These are phyloP conservation scores for Botrytis galanthina DNA, from an alignment of 2,329 filamentous ascomycete genomes.

Conservation along the genomic window DNA sequence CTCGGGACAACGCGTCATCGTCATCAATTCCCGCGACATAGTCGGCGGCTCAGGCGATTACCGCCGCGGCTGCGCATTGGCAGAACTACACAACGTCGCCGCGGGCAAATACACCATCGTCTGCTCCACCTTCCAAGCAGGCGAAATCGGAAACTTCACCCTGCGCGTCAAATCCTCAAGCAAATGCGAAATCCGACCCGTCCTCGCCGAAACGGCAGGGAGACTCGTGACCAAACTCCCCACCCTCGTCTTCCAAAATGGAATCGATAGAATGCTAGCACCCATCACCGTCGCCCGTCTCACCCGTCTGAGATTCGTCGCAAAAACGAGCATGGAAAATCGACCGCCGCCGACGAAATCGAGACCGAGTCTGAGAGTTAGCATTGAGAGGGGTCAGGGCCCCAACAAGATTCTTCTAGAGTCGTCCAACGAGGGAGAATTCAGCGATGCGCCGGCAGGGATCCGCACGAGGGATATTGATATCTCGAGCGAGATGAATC, in stretches of 20 bases:
- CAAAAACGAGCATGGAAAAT: constrained; percentile 32
- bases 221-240: constrained; percentile 61
- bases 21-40: constrained; percentile 72
- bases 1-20: constrained; percentile 66
- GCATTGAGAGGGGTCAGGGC: constrained; percentile 69
- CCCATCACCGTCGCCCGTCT: constrained; percentile 32
- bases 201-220: constrained; percentile 74
- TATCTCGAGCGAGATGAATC: constrained; percentile 61
- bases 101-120: constrained; percentile 81
- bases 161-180: constrained; percentile 69
- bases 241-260: constrained; percentile 49
- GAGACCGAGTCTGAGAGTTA: constrained; percentile 61
- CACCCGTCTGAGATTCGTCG: constrained; percentile 31
- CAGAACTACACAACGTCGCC: constrained; percentile 58
- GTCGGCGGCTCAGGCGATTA: constrained; percentile 86
- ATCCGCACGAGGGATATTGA: constrained; percentile 74
- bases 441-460: constrained; percentile 63
- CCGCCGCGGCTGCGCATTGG: constrained; percentile 72
- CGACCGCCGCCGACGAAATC: constrained; percentile 21
- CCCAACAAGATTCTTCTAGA: constrained; percentile 64
- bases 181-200: constrained; percentile 54
- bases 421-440: constrained; percentile 69
- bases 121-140: constrained; percentile 84
- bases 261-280: constrained; percentile 49
- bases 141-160: constrained; percentile 71